phyloP scores from a whole-genome alignment of 2,329 filamentous ascomycete genomes.

The Fusarium oxysporum region DNA sequence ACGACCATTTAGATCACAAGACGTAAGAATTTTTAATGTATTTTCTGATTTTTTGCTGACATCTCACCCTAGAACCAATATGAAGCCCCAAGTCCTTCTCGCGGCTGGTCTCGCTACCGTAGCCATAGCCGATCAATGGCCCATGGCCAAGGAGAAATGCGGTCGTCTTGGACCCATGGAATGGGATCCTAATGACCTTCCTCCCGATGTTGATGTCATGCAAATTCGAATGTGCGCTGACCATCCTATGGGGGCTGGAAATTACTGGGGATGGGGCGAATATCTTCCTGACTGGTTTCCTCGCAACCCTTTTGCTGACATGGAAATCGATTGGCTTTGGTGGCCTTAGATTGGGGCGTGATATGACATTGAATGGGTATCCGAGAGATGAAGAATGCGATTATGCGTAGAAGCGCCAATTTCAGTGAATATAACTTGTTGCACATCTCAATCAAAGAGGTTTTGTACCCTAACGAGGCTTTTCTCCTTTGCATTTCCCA shows the following conservation, averaged over 20 bases:
- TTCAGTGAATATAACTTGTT: background rate
- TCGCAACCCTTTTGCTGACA: constrained; percentile 19
- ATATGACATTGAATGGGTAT: no score
- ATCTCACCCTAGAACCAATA: background rate
- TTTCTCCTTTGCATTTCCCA: background rate
- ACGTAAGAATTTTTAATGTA: background rate
- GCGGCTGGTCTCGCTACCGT: background rate
- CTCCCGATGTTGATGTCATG: constrained; percentile 2
- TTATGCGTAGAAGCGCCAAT: background rate
- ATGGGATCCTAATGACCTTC: constrained; percentile 24
- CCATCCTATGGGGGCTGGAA: constrained; percentile 18
- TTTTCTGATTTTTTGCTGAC: background rate
- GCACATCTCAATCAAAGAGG: background rate
- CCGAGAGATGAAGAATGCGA: no score
- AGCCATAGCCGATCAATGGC: constrained; percentile 14
- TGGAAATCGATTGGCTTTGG: background rate
- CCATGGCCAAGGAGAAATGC: constrained; percentile 14
- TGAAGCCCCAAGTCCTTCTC: constrained; percentile 14
- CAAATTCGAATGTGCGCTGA: constrained; percentile 25
- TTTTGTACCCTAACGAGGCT: background rate
- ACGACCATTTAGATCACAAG: background rate
- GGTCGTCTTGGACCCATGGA: constrained; percentile 29
- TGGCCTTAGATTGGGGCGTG: background rate
- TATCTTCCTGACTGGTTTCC: constrained; percentile 31
- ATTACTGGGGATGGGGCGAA: constrained; percentile 32